Evolutionary conservation across 176 grass and related monocot species (phyloP).

Genomic region (Lolium perenne): DNA sequence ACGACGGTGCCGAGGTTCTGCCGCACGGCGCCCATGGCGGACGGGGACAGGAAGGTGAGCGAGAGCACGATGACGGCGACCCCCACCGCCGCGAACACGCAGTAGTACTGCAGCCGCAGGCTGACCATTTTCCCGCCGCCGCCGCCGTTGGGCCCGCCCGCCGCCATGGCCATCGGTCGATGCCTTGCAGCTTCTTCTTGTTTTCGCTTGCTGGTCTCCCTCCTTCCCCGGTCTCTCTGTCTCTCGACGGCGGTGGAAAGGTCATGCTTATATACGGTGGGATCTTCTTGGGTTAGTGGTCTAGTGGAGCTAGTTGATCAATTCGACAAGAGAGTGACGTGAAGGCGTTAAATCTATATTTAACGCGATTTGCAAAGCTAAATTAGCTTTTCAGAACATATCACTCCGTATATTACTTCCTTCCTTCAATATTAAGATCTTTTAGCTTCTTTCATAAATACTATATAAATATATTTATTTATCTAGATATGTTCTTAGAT

Average conservation of each 20-base stretch:
- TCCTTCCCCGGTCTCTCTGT: neutral
- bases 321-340: neutral
- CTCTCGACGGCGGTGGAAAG: conserved; percentile 5
- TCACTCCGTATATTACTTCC: no score
- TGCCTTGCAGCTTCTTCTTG: neutral
- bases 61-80: conserved; percentile 53
- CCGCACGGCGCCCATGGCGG: conserved; percentile 48
- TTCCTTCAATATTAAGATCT: no score
- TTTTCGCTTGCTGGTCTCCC: neutral
- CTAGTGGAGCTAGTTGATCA: neutral
- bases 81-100: conserved; percentile 52
- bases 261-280: neutral
- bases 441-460: no score
- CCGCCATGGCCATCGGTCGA: conserved; percentile 44
- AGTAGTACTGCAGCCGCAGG: conserved; percentile 63
- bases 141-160: conserved; percentile 38
- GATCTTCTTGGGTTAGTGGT: conserved; percentile 16
- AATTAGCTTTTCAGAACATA: no score
- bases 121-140: conserved; percentile 50
- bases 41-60: conserved; percentile 46
- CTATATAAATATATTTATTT: no score
- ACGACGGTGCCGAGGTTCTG: conserved; percentile 49
- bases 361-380: no score
- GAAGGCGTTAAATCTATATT: neutral
- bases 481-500: no score